Conservation (phyloP, 768 basidiomycete genomes). For the Pleurotus tuber-regium region DNA sequence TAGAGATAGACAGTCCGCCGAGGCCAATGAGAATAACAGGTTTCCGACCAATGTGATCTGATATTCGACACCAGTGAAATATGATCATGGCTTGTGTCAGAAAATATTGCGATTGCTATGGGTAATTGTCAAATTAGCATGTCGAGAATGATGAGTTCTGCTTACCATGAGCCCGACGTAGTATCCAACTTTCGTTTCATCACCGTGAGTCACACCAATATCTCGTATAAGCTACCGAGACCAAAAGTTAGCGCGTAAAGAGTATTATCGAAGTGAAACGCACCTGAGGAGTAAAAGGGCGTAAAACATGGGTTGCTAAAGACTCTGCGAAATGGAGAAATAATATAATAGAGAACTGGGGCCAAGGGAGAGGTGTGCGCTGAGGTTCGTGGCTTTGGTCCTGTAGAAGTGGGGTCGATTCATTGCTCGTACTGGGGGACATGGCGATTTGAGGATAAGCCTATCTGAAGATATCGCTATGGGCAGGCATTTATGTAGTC, state of each 20-base stretch:
- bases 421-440: no score
- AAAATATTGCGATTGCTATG: conserved; percentile 59
- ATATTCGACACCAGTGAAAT: conserved; percentile 61
- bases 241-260: background rate
- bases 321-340: conserved; percentile 79
- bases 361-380: conserved; percentile 61
- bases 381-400: no score
- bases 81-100: conserved; percentile 55
- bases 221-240: conserved; percentile 34
- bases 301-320: conserved; percentile 70
- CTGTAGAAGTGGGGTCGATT: no score
- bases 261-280: conserved; percentile 12
- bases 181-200: conserved; percentile 52
- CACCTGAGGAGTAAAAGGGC: conserved; percentile 73
- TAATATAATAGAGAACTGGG: conserved; percentile 66
- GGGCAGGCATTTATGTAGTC: no score
- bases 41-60: conserved; percentile 60
- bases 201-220: conserved; percentile 49
- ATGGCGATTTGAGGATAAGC: no score
- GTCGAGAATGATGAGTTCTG: background rate
- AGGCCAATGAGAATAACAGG: conserved; percentile 46
- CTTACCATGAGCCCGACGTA: conserved; percentile 63
- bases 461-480: no score
- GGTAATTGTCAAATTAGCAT: background rate
- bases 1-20: background rate